Evolutionary conservation across 2,329 filamentous ascomycete species (phyloP).

Genomic region (Ascosphaera aggregata): DNA sequence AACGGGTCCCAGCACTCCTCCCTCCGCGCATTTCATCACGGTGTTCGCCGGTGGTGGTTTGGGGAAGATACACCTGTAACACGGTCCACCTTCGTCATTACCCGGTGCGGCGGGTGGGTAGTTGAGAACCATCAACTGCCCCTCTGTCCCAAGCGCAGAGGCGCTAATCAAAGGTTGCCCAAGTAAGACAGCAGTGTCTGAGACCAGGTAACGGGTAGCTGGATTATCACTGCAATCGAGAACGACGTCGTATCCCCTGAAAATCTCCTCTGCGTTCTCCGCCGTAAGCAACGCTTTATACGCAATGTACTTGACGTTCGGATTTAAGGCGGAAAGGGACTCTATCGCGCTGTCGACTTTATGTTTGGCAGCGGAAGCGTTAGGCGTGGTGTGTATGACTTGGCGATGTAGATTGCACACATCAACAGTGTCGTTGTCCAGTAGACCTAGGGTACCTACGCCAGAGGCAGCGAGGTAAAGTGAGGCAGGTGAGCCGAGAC

Average conservation of each 20-base stretch:
- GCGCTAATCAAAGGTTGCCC: constrained; percentile 66
- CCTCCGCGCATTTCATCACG: constrained; percentile 73
- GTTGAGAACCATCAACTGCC: constrained; percentile 76
- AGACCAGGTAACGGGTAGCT: constrained; percentile 75
- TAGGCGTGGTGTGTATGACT: constrained; percentile 49
- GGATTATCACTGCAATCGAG: constrained; percentile 94
- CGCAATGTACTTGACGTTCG: constrained; percentile 38
- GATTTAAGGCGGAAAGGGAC: constrained; percentile 40
- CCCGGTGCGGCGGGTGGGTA: constrained; percentile 43
- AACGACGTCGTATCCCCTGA: constrained; percentile 54
- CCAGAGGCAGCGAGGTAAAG: constrained; percentile 84
- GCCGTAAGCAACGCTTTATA: constrained; percentile 44
- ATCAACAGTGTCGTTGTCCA: constrained; percentile 78
- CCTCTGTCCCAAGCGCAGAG: constrained; percentile 69
- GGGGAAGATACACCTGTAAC: constrained; percentile 85
- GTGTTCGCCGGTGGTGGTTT: constrained; percentile 63
- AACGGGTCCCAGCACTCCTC: constrained; percentile 75
- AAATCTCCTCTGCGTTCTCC: constrained; percentile 40
- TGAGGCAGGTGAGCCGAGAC: constrained; percentile 75
- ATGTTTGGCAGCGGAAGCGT: constrained; percentile 35
- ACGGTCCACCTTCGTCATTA: constrained; percentile 43
- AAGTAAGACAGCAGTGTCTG: constrained; percentile 64
- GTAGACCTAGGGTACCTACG: constrained; percentile 57
- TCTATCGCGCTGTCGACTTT: constrained; percentile 61
- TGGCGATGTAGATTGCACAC: constrained; percentile 82